These are phyloP conservation scores for Candida wancherniae DNA, from an alignment of 805 yeast genomes.

Conservation along the genomic window DNA sequence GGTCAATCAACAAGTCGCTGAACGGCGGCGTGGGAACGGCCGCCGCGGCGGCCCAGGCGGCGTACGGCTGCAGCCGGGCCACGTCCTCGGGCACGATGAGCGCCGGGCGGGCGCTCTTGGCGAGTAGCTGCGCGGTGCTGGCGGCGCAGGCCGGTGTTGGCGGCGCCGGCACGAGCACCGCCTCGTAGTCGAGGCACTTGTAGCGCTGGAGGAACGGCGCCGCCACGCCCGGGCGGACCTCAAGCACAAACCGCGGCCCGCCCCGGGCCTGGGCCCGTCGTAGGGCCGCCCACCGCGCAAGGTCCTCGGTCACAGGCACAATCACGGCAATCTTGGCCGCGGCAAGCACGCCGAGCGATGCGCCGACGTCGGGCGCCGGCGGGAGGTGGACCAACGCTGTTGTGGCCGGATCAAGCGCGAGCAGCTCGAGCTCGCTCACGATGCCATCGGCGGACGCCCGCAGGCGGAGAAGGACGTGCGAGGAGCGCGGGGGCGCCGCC, in stretches of 20 bases:
- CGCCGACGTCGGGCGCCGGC: no score
- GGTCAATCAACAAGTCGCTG: conserved; percentile 33
- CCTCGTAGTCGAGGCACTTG: conserved; percentile 11
- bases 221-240: neutral
- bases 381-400: conserved; percentile 3
- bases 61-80: neutral
- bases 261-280: neutral
- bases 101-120: conserved; percentile 1
- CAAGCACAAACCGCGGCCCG: conserved; percentile 2
- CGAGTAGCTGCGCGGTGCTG: no score
- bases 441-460: neutral
- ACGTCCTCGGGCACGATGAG: conserved; percentile 2
- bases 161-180: conserved; percentile 3
- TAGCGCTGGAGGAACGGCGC: conserved; percentile 1
- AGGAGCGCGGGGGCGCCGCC: neutral
- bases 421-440: no score
- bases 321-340: conserved; percentile 3
- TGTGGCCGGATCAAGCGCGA: no score
- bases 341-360: no score
- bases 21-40: neutral
- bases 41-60: conserved; percentile 4
- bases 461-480: conserved; percentile 1
- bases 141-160: no score
- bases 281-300: neutral
- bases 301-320: conserved; percentile 4